Evolutionary conservation across 495 filamentous ascomycete species (phyloP).

Genomic region (Talaromyces adpressus): DNA sequence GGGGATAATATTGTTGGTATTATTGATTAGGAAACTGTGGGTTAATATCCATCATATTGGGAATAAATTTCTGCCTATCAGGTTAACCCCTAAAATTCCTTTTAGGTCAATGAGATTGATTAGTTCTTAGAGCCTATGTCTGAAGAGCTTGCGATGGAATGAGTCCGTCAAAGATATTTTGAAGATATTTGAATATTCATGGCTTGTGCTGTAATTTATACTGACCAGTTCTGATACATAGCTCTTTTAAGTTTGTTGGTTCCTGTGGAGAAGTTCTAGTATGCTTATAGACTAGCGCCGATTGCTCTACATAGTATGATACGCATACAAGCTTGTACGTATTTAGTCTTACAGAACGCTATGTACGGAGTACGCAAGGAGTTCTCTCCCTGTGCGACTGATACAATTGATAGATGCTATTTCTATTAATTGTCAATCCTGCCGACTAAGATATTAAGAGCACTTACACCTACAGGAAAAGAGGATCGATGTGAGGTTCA

Average conservation of each 20-base stretch:
- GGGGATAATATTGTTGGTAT: conserved; percentile 38
- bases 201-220: too few relatives aligned
- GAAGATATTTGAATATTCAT: too few relatives aligned
- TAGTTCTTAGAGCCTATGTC: conserved; percentile 41
- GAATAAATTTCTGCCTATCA: conserved; percentile 44
- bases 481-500: too few relatives aligned
- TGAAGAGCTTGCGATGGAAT: conserved; percentile 43
- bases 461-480: too few relatives aligned
- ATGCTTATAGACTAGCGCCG: neutral
- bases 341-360: neutral
- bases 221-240: conserved; percentile 29
- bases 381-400: neutral
- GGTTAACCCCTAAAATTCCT: conserved; percentile 40
- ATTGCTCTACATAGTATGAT: neutral
- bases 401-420: neutral
- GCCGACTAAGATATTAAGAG: too few relatives aligned
- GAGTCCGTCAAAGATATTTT: neutral
- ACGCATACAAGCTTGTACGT: neutral
- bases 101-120: conserved; percentile 41
- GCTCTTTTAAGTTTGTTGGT: neutral
- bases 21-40: conserved; percentile 46
- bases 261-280: neutral
- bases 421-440: too few relatives aligned
- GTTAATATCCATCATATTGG: conserved; percentile 46
- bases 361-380: neutral